Conservation (phyloP, 1,284 basidiomycete genomes). For the Sporisorium graminicola region DNA sequence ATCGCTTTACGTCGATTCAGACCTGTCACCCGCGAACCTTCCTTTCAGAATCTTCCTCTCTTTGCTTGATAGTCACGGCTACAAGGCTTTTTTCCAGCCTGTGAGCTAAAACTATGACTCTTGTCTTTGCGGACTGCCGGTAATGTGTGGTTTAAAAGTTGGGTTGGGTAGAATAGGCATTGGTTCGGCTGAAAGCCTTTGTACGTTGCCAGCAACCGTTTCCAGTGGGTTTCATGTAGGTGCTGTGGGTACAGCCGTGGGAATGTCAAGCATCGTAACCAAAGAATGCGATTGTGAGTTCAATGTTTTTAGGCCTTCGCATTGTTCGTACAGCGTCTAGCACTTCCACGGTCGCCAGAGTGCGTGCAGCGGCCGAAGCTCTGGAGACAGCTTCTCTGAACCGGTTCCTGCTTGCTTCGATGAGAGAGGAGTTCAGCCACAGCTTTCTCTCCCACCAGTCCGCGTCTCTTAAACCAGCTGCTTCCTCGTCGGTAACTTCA, state of each 20-base stretch:
- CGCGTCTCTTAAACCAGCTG: neutral
- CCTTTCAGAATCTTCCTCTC: neutral
- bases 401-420: too few relatives aligned
- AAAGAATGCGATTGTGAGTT: neutral
- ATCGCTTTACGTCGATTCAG: conserved; percentile 18
- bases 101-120: too few relatives aligned
- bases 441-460: neutral
- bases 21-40: neutral
- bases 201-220: neutral
- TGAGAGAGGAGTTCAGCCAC: neutral
- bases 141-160: too few relatives aligned
- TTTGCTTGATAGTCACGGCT: neutral
- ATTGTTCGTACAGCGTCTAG: neutral
- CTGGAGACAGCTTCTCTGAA: too few relatives aligned
- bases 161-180: neutral
- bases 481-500: neutral
- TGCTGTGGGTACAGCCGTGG: neutral
- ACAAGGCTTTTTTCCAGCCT: neutral
- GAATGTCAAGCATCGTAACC: neutral
- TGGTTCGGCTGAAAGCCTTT: neutral
- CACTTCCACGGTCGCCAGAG: too few relatives aligned
- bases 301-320: neutral
- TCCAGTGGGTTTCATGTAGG: conserved; percentile 4
- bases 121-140: too few relatives aligned
- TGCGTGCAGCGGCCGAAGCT: too few relatives aligned